Evolutionary conservation across 2,329 filamentous ascomycete species (phyloP).

Genomic region (Colletotrichum neosansevieriae): DNA sequence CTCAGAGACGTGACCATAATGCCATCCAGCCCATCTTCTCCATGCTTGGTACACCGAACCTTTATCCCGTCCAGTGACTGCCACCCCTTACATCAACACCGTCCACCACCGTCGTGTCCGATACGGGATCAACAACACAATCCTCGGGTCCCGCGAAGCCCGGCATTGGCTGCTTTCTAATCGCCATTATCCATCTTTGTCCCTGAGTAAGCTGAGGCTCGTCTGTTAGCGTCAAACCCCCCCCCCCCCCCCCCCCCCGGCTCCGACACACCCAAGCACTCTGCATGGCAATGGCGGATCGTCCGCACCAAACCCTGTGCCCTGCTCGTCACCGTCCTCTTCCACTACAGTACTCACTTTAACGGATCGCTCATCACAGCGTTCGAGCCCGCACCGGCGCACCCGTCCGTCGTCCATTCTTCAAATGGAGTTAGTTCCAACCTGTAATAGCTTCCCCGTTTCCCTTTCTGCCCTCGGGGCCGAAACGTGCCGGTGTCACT

Average conservation of each 20-base stretch:
- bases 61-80: neutral
- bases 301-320: neutral
- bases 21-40: neutral
- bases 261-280: neutral
- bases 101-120: constrained; percentile 1
- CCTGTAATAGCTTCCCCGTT: neutral
- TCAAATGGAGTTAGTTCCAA: neutral
- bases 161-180: constrained; percentile 19
- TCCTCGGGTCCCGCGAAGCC: neutral
- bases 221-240: neutral
- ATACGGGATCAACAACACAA: constrained; percentile 13
- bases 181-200: neutral
- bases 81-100: neutral
- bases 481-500: neutral
- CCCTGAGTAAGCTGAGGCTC: constrained; percentile 35
- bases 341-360: too few species aligned
- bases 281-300: constrained; percentile 3
- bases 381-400: neutral
- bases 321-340: too few species aligned
- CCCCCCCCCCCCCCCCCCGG: neutral
- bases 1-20: neutral
- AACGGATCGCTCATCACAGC: neutral
- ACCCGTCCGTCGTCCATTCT: neutral
- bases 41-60: neutral
- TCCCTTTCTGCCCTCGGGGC: constrained; percentile 1